Evolutionary conservation across 306 rosid genomes (phyloP).

Genomic region (Trifolium fragiferum): DNA sequence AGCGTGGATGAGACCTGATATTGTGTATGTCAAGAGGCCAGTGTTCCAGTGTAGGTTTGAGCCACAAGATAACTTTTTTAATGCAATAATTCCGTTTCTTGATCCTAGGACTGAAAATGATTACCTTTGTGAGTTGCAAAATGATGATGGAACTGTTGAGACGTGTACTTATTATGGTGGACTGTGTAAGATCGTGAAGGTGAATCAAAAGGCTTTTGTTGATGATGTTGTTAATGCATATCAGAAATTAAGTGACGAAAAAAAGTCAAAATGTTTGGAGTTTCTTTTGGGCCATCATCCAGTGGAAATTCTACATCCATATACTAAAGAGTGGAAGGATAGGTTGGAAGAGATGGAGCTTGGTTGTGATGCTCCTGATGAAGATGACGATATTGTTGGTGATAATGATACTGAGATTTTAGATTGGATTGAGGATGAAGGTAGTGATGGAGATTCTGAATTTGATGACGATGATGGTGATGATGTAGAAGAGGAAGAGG

Average conservation of each 20-base stretch:
- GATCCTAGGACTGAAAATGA: conserved; percentile 78
- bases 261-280: conserved; percentile 80
- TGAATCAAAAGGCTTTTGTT: conserved; percentile 84
- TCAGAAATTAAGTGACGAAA: conserved; percentile 78
- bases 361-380: conserved; percentile 97
- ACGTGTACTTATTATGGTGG: conserved; percentile 81
- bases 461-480: conserved; percentile 20
- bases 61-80: conserved; percentile 78
- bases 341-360: conserved; percentile 91
- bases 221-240: conserved; percentile 90
- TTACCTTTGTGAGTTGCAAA: conserved; percentile 63
- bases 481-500: conserved; percentile 34
- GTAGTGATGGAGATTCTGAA: conserved; percentile 30
- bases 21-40: conserved; percentile 83
- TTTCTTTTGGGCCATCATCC: conserved; percentile 83
- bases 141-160: conserved; percentile 74
- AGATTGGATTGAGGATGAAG: conserved; percentile 83
- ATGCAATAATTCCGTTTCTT: conserved; percentile 65
- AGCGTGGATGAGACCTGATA: conserved; percentile 93
- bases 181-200: conserved; percentile 80
- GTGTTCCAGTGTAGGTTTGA: conserved; percentile 86
- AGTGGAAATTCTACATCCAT: conserved; percentile 78
- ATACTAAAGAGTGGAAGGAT: conserved; percentile 94
- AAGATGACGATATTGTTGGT: conserved; percentile 42
- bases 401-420: conserved; percentile 62